Evolutionary conservation across 2,329 filamentous ascomycete species (phyloP).

Genomic region (Monilinia laxa): DNA sequence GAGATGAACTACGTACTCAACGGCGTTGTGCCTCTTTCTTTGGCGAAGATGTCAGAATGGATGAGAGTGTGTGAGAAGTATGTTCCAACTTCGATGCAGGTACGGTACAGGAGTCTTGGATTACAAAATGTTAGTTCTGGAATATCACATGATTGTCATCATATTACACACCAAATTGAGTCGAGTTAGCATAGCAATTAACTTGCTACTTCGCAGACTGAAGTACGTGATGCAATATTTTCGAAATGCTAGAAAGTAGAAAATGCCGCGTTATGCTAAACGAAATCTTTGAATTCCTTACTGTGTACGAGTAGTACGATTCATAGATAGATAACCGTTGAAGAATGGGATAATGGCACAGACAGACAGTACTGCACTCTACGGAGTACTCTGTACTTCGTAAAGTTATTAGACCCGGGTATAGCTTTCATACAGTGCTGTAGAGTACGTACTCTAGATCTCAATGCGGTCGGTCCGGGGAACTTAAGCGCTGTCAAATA

Average conservation of each 20-base stretch:
- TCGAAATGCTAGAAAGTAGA: neutral
- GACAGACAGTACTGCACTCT: too few relatives aligned
- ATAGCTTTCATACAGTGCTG: neutral
- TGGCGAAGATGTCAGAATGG: too few relatives aligned
- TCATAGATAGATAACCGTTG: neutral
- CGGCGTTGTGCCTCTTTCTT: too few relatives aligned
- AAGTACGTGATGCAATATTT: neutral
- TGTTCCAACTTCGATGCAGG: too few relatives aligned
- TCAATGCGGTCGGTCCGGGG: neutral
- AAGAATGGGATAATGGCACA: neutral
- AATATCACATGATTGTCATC: too few relatives aligned
- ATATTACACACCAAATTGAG: neutral
- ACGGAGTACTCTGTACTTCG: too few relatives aligned
- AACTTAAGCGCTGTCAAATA: constrained; percentile 6
- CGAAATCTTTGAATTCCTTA: neutral
- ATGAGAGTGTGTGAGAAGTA: too few relatives aligned
- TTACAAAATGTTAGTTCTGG: too few relatives aligned
- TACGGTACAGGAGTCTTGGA: too few relatives aligned
- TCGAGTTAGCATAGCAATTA: neutral
- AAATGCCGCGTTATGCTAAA: neutral
- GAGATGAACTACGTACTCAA: too few relatives aligned
- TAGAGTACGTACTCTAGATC: neutral
- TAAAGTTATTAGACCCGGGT: neutral
- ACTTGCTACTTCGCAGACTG: neutral
- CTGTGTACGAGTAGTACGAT: too few relatives aligned